Evolutionary conservation across 2,329 filamentous ascomycete genomes (phyloP).

Genomic region (Onygenales sp.): DNA sequence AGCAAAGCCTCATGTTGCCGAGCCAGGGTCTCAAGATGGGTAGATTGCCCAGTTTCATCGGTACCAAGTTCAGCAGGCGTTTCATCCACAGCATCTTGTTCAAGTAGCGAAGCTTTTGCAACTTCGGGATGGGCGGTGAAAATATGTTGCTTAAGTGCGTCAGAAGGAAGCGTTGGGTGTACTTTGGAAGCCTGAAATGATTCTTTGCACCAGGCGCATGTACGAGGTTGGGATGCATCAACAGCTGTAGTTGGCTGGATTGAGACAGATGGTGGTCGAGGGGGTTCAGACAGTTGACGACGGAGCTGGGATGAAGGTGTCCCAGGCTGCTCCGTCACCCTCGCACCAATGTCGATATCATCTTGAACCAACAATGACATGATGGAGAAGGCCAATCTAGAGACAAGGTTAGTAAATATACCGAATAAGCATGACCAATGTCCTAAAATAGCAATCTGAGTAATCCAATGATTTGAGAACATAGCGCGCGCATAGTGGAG

Average conservation of each 20-base stretch:
- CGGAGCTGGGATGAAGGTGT: conserved; percentile 20
- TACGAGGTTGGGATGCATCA: conserved; percentile 10
- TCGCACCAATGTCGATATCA: conserved; percentile 26
- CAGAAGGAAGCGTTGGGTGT: conserved; percentile 17
- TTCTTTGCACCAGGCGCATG: conserved; percentile 30
- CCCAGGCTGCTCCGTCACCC: conserved; percentile 13
- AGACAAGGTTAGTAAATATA: not conserved
- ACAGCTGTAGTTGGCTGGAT: conserved; percentile 20
- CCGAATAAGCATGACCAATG: not conserved
- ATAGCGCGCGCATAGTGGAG: no score
- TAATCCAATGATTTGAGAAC: no score
- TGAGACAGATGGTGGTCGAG: conserved; percentile 24
- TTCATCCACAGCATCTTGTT: conserved; percentile 10
- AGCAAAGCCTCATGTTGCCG: not conserved
- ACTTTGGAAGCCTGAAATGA: conserved; percentile 18
- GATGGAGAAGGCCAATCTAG: conserved; percentile 4
- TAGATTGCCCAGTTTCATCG: conserved; percentile 5
- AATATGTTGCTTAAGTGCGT: conserved; percentile 25
- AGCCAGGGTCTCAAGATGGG: not conserved
- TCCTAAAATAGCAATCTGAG: not conserved
- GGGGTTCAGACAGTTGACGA: conserved; percentile 31
- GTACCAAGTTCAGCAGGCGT: conserved; percentile 3
- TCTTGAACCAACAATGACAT: conserved; percentile 26
- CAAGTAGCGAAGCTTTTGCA: conserved; percentile 16
- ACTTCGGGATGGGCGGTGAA: conserved; percentile 24